Base-by-base conservation (phyloP, 75 land plant genomes). In the Picea sitchensis region DNA sequence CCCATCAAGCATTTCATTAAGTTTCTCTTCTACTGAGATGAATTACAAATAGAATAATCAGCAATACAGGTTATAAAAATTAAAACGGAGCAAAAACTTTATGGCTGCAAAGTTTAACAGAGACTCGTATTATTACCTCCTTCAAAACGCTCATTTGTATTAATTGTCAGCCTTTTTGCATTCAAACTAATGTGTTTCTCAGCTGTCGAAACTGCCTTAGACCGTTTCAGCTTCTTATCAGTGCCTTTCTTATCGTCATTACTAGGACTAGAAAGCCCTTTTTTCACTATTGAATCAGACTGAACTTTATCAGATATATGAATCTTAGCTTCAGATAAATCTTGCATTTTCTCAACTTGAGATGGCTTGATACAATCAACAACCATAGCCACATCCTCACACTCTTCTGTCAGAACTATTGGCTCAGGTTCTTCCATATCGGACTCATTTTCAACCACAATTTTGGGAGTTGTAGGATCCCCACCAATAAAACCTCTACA, bases 401-500 rank as follows among this genome's bases (percentile, higher is more conserved):
- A 80, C 81, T 88, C 86, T 75, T 88, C 89, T 31, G 76, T 57
- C 65, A 92, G 78, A 92, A 94, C 89, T 59, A 94, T 79, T 58
- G 98, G 94, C 77, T 90, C 92, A 56, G 89, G 91, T 47, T 83
- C 89, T 62, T 90, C 95, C 36, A 90, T 93, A 79, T 94, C 96
- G 30, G 95, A 92, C 79, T 92, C 95, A 85, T 54, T 83, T 75
- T 92, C 86, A 62, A 91, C 90, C 57, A 94, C 84, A 20, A 78
- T 81, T 59, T 85, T 88, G 63, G 88, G 73, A 77, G 78, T 91
- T 12, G 61, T 76, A 26, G 88, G 88, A 81, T 89, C 96, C 60
- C 92, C 98, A 79, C 99, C 98, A 82, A 96, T 92, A 73, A 86
- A 94, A 7, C 98, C 99, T 76, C 93, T 92, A 77, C 99, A 96